phyloP scores from a whole-genome alignment of 2,329 filamentous ascomycete species.

The Penicillium corylophilum region DNA sequence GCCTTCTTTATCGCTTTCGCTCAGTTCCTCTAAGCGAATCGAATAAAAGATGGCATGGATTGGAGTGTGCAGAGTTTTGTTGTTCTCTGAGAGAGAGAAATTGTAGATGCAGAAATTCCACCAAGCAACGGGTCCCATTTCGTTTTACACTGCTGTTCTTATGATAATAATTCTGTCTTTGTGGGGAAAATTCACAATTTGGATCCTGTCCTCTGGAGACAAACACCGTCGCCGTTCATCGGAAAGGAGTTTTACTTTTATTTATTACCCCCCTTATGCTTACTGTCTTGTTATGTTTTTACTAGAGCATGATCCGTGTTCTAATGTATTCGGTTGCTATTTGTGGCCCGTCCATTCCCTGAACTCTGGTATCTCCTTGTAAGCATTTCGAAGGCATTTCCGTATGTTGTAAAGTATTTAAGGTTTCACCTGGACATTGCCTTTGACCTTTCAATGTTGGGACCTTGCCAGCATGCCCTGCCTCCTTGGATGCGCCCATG shows the following conservation, averaged over 20 bases:
- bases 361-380: background rate
- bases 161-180: conserved; percentile 45
- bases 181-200: conserved; percentile 31
- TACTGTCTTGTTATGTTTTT: conserved; percentile 20
- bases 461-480: background rate
- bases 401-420: background rate
- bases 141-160: conserved; percentile 35
- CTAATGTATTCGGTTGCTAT: conserved; percentile 25
- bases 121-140: conserved; percentile 36
- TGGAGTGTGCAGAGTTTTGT: conserved; percentile 22
- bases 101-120: conserved; percentile 38
- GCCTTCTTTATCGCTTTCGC: conserved; percentile 47
- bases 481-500: background rate
- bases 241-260: conserved; percentile 24
- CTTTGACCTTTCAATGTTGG: background rate
- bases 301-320: conserved; percentile 10
- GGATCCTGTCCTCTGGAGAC: conserved; percentile 22
- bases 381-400: background rate
- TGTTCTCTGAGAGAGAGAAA: conserved; percentile 30
- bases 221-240: conserved; percentile 14
- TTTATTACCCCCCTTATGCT: conserved; percentile 15
- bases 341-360: conserved; percentile 9
- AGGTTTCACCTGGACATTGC: background rate
- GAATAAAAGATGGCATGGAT: conserved; percentile 27
- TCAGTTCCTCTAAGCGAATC: conserved; percentile 47